Base-by-base conservation (phyloP, 805 yeast genomes). In the Pichia cabralensis region DNA sequence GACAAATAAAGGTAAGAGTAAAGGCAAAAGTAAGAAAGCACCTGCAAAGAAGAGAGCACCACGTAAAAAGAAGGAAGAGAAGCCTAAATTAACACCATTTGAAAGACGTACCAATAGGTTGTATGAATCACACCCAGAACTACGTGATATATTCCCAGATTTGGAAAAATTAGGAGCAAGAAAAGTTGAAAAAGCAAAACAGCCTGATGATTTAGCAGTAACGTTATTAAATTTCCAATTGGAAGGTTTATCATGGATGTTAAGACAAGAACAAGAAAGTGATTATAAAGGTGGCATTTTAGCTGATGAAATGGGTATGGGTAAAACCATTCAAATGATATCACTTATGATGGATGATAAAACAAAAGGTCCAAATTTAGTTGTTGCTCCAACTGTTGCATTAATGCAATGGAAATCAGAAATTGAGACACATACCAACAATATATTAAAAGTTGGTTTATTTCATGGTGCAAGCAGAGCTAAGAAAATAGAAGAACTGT, bases 231-330 rank as follows among this genome's bases (percentile, higher is more conserved):
- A 96, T 1, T 92, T 92, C 58, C 99, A 92, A 58, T 62, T 74
- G 12, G 99, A 92, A 61, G 98, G 98, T 14, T 63, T 92, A 31
- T 72, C 80, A 48, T 92, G 99, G 99, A 67, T 92, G 40, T 46
- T 72, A 11, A 67, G 74, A 31, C 97, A 89, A 58, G 97, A 89
- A 51, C 95, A 85, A 49, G 76, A 75, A 16, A 67, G 82, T 17
- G 69, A 65, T 28, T 89, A 80, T 56, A 66, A 71, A 12, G 98
- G 98, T 18, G 98, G 97, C 12, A 79, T 92, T 8, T 62, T 92
- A 30, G 97, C 98, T 5, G 99, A 92, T 62, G 99, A 92, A 58
- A 92, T 92, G 99, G 99, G 99, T 24, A 89, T 92, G 97, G 99
- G 99, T 43, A 92, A 92, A 50, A 92, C 99, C 1, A 88, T 92